phyloP scores from a whole-genome alignment of 225 moss, liverwort and hornwort species.

The Rhytidiadelphus loreus region DNA sequence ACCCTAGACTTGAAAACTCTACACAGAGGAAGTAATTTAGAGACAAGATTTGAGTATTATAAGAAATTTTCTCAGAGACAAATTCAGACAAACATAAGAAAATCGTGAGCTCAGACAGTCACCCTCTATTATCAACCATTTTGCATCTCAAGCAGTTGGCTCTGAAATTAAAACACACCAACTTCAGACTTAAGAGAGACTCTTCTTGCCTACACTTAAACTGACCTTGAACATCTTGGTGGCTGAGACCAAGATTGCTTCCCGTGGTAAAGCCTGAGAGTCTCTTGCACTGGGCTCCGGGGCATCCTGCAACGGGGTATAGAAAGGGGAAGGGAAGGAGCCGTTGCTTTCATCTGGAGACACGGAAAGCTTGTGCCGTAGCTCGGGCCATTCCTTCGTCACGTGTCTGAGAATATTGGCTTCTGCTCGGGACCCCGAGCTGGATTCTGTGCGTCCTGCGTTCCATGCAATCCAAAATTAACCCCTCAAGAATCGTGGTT shows the following conservation, averaged over 20 bases:
- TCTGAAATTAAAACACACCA: not conserved
- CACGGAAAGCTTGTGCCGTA: conserved; percentile 42
- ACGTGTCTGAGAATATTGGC: conserved; percentile 77
- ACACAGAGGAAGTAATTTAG: not conserved
- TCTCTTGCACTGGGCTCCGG: not conserved
- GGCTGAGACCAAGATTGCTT: not conserved
- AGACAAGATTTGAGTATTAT: not conserved
- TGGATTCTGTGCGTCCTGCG: conserved; percentile 44
- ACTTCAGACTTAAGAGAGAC: not conserved
- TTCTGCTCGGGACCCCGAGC: conserved; percentile 67
- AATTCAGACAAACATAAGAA: not conserved
- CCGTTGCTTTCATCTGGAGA: conserved; percentile 52
- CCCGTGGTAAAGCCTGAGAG: not conserved
- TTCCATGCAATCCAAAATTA: not conserved
- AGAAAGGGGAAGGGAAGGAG: conserved; percentile 54
- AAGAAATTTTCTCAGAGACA: not conserved
- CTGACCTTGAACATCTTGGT: conserved; percentile 17
- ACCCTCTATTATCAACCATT: not conserved
- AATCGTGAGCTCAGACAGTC: not conserved
- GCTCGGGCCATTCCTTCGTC: conserved; percentile 64
- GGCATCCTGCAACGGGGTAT: conserved; percentile 5
- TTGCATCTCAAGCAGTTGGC: not conserved
- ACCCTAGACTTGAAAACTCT: not conserved
- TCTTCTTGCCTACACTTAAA: conserved; percentile 3
- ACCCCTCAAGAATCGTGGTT: not conserved